Evolutionary conservation across 1,139 yeast genomes (phyloP), one percentile per base, ranked within the genome.

Genomic region (Saccharomycopsis hybrid): DNA sequence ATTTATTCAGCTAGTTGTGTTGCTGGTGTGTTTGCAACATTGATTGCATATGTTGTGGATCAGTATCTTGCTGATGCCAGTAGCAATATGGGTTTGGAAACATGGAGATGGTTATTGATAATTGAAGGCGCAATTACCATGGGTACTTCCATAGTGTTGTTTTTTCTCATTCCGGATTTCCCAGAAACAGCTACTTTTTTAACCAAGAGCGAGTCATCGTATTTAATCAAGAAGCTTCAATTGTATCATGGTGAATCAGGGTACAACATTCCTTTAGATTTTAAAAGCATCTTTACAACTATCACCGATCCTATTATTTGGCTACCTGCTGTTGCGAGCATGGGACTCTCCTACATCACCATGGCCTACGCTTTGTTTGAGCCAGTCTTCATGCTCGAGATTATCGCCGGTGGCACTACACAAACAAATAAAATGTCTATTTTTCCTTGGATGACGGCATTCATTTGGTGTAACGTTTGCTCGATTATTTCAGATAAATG

Each of bases 291-390:
- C 11, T 39, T 48, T 30, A 25, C 8, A 7, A 81, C 75, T 54
- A 77, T 76, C 42, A 69, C 67, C 31, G 77, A 69, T 38, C 77
- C 77, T 25, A 27, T 49, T 58, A 65, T 82, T 41, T 79, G 80
- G 75, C 57, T 77, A 40, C 76, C 81, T 25, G 83, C 82, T 0
- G 64, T 82, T 56, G 71, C 72, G n/a, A 46, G 33, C 8, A 41
- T 46, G 25, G 80, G 82, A 30, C 69, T 77, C 54, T 73, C 82
- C 59, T 75, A 82, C 55, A 85, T 86, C 18, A 76, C 86, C 25
- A 82, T 82, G 57, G 83, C 86, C 33, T 82, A 81, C 59, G 87
- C 88, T 24, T 81, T 77, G 63, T 82, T 82, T 62, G 80, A 87
- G 33, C 81, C 85, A 49, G 72, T 83, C 42, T 82, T 82, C 59